Conservation (phyloP, 306 rosid genomes). For the Nissolia schottii region DNA sequence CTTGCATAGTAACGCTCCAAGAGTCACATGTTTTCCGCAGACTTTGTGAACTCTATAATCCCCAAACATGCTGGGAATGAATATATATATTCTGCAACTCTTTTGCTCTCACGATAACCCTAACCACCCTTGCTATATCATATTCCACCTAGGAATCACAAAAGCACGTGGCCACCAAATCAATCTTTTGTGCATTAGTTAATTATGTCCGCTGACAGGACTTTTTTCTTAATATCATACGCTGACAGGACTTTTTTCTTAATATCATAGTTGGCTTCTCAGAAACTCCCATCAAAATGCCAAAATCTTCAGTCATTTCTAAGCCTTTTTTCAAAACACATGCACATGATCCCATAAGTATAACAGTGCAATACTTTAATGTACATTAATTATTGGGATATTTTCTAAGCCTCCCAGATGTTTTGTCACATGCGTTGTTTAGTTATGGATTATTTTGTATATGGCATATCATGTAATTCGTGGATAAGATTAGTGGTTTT, state of each 20-base stretch:
- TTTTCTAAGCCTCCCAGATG: slow-evolving; percentile 29
- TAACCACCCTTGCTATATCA: slow-evolving; percentile 30
- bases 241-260: slow-evolving; percentile 18
- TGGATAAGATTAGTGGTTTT: slow-evolving; percentile 15
- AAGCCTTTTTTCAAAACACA: slow-evolving; percentile 5
- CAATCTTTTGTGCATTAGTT: slow-evolving; percentile 26
- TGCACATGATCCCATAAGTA: slow-evolving; percentile 51
- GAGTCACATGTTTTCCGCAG: slow-evolving; percentile 29
- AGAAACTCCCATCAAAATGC: slow-evolving; percentile 43
- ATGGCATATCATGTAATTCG: background rate
- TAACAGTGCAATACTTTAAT: slow-evolving; percentile 24
- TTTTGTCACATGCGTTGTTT: slow-evolving; percentile 37
- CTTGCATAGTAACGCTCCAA: slow-evolving; percentile 12
- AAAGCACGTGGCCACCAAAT: slow-evolving; percentile 60
- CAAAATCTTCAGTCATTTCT: slow-evolving; percentile 34
- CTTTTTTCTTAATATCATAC: slow-evolving; percentile 11
- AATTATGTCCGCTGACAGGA: slow-evolving; percentile 20
- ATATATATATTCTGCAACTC: background rate
- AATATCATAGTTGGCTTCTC: slow-evolving; percentile 35
- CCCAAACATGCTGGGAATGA: slow-evolving; percentile 32
- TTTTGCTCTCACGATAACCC: background rate
- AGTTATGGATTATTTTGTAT: slow-evolving; percentile 23
- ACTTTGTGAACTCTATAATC: slow-evolving; percentile 11
- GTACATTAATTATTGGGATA: slow-evolving; percentile 18
- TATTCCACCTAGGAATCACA: slow-evolving; percentile 23